These are phyloP conservation scores for Carex cristatella DNA, from an alignment of 176 grass and related monocot species.

Conservation along the genomic window DNA sequence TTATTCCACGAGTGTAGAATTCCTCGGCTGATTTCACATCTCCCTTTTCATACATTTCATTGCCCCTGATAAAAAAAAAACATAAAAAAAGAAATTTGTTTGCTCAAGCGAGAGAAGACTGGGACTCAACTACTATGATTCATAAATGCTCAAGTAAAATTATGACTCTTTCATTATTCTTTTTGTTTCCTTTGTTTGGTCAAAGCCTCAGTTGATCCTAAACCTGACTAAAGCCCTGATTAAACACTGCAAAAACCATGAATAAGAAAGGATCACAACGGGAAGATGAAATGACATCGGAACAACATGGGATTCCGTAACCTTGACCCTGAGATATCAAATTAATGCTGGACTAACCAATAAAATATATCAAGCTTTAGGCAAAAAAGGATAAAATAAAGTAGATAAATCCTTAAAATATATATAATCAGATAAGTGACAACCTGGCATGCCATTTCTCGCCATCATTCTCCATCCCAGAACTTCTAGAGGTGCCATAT, in stretches of 20 bases:
- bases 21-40: slow-evolving; percentile 66
- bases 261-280: not conserved
- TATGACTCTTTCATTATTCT: not conserved
- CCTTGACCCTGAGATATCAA: not conserved
- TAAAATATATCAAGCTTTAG: not conserved
- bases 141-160: not conserved
- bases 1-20: slow-evolving; percentile 69
- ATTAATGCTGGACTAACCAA: not conserved
- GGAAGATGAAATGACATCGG: not conserved
- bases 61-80: slow-evolving; percentile 50
- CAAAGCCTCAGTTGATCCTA: not conserved
- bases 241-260: not conserved
- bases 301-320: not conserved
- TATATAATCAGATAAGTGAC: not conserved
- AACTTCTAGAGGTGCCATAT: not conserved
- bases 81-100: slow-evolving; percentile 16
- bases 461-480: not conserved
- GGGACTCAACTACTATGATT: not conserved
- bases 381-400: not conserved
- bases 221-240: not conserved
- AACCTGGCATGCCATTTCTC: slow-evolving; percentile 20
- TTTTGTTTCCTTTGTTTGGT: not conserved
- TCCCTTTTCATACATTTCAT: slow-evolving; percentile 70
- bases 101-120: slow-evolving; percentile 13
- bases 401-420: not conserved